Evolutionary conservation across 2,329 filamentous ascomycete species (phyloP), one percentile per base, ranked within the genome.

Genomic region (Penicillium capsulatum): DNA sequence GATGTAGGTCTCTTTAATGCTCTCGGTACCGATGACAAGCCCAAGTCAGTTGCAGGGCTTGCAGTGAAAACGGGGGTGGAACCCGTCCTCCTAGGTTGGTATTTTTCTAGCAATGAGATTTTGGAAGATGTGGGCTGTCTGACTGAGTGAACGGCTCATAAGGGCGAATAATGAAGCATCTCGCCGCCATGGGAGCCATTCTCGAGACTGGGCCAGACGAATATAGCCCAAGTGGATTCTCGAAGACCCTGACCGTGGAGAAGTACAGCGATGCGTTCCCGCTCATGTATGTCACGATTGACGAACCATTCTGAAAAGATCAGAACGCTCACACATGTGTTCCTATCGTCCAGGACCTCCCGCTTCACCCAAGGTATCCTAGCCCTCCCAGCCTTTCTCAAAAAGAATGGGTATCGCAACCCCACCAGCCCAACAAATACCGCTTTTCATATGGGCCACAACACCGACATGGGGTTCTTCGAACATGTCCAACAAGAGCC

Each of bases 161-260:
- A 48, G 57, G 52, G 33, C 62, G 64, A 3, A 41, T 66, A 17
- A 44, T 66, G 31, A 59, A 62, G 36, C 64, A 67, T 16, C 47
- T 67, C 0, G 50, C 38, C n/a, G 53, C 64, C 3, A 63, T 66
- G 51, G 60, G 60, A 10, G 57, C 61, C 13, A 47, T 68, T 30
- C 40, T 44, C 2, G 63, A 67, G 37, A 55, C 53, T 3, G 59
- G 57, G 1, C 45, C 44, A 2, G 55, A 66, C 38, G 50, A 58
- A 27, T 67, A 67, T 38, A 50, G 53, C 11, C 46, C 52, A 3
- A 67, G 53, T 11, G 58, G 58, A 22, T 59, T 64, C 35, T 51
- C 61, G 2, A 63, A 37, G 13, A 48, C 59, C 2, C 31, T 68
- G 15, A 40, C 27, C 24, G 32, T 29, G 22, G 36, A 34, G 31